Evolutionary conservation across 371 early-diverging fungal genomes (phyloP).

Genomic region (Mortierella sp.): DNA sequence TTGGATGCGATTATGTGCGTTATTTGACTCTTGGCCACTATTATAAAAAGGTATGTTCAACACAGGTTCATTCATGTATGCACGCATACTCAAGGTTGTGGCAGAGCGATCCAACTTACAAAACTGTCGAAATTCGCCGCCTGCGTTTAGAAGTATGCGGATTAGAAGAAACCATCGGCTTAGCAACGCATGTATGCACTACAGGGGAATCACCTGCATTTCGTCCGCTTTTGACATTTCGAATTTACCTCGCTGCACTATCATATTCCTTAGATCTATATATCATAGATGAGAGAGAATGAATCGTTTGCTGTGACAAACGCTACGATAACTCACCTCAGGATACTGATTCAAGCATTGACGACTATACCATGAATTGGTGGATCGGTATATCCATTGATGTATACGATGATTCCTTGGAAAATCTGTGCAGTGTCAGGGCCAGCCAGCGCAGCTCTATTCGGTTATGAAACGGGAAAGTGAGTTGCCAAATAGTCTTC

Average conservation of each 20-base stretch:
- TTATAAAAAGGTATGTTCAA: background rate
- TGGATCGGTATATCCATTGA: constrained; percentile 78
- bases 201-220: too few relatives aligned
- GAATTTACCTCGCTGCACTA: constrained; percentile 63
- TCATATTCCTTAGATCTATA: constrained; percentile 65
- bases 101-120: constrained; percentile 10
- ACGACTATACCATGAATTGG: constrained; percentile 50
- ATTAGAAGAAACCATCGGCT: too few relatives aligned
- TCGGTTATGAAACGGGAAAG: too few relatives aligned
- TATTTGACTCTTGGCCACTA: constrained; percentile 67
- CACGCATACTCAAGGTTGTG: background rate
- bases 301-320: too few relatives aligned
- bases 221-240: background rate
- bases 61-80: background rate
- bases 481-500: too few relatives aligned
- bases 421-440: constrained; percentile 61
- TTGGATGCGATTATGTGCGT: constrained; percentile 80
- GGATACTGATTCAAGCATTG: too few relatives aligned
- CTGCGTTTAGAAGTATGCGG: constrained; percentile 4
- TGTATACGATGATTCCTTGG: constrained; percentile 67
- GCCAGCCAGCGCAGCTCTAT: constrained; percentile 20
- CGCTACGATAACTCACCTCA: too few relatives aligned
- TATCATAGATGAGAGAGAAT: background rate
- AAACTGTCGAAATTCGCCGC: constrained; percentile 44
- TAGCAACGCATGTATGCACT: too few relatives aligned